These are phyloP conservation scores for Penicillium tannophilum DNA, from an alignment of 495 filamentous ascomycete species.

Conservation along the genomic window DNA sequence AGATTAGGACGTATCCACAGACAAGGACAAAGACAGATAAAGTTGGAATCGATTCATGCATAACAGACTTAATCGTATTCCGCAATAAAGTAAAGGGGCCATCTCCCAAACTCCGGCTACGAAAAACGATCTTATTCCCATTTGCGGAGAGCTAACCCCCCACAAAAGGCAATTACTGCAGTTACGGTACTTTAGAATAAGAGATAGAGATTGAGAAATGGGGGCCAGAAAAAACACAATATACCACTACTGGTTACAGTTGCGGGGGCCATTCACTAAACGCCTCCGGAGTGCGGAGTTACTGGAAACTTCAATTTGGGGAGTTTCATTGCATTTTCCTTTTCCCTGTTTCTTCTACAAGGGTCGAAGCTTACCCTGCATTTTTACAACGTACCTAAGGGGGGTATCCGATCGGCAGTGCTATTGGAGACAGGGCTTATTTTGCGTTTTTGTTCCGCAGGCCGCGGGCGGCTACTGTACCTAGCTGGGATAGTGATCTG, in stretches of 20 bases:
- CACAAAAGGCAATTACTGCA: background rate
- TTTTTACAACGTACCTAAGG: background rate
- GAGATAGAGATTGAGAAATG: background rate
- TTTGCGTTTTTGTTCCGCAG: background rate
- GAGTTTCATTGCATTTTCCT: background rate
- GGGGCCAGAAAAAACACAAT: background rate
- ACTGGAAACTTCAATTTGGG: background rate
- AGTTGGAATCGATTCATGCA: background rate
- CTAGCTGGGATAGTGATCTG: background rate
- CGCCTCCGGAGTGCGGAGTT: background rate
- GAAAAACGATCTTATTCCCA: background rate
- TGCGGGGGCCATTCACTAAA: background rate
- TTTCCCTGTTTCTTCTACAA: background rate
- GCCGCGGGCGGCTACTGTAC: conserved; percentile 6
- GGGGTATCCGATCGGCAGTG: background rate
- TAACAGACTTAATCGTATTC: background rate
- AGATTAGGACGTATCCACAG: background rate
- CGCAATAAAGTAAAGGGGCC: background rate
- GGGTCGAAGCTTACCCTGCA: background rate
- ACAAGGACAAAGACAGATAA: background rate
- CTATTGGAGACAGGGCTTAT: conserved; percentile 4
- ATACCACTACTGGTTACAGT: background rate
- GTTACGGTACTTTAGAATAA: background rate
- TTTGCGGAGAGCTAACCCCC: background rate
- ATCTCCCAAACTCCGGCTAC: background rate